Percentiles rank a stretch among this genome's conserved stretches.
Conservation (phyloP, 805 yeast genomes). For the Candida schatavii region DNA sequence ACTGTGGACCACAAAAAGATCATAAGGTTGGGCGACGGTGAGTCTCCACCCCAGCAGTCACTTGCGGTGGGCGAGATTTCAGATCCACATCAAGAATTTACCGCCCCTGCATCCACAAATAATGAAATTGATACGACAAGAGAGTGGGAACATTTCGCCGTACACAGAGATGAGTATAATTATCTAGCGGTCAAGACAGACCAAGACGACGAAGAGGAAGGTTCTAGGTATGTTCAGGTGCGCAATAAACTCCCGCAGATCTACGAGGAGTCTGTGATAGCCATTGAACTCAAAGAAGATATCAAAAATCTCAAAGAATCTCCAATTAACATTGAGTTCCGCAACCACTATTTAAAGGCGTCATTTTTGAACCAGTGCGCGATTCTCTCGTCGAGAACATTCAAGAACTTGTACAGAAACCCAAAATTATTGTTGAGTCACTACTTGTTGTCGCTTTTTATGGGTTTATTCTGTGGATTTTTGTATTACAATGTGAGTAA, state of each 20-base stretch:
- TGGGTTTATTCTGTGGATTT: slow-evolving; percentile 83
- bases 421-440: slow-evolving; percentile 87
- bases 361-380: slow-evolving; percentile 59
- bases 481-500: slow-evolving; percentile 79
- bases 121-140: slow-evolving; percentile 57
- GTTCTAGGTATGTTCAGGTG: slow-evolving; percentile 15
- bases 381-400: slow-evolving; percentile 82
- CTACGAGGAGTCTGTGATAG: slow-evolving; percentile 38
- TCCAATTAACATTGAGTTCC: slow-evolving; percentile 25
- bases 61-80: slow-evolving; percentile 4
- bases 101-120: slow-evolving; percentile 16
- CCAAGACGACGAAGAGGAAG: slow-evolving; percentile 18
- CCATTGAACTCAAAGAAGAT: slow-evolving; percentile 38
- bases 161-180: slow-evolving; percentile 69
- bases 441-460: slow-evolving; percentile 68
- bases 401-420: slow-evolving; percentile 88
- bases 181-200: slow-evolving; percentile 11
- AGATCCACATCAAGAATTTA: slow-evolving; percentile 30
- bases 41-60: slow-evolving; percentile 6
- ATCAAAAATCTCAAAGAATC: slow-evolving; percentile 26
- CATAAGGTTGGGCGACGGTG: slow-evolving; percentile 14
- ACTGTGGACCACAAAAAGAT: slow-evolving; percentile 61
- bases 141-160: slow-evolving; percentile 86
- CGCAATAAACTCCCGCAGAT: slow-evolving; percentile 30
- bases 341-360: slow-evolving; percentile 47